Evolutionary conservation across 2,329 filamentous ascomycete species (phyloP).

Genomic region (Hypoxylon sp.): DNA sequence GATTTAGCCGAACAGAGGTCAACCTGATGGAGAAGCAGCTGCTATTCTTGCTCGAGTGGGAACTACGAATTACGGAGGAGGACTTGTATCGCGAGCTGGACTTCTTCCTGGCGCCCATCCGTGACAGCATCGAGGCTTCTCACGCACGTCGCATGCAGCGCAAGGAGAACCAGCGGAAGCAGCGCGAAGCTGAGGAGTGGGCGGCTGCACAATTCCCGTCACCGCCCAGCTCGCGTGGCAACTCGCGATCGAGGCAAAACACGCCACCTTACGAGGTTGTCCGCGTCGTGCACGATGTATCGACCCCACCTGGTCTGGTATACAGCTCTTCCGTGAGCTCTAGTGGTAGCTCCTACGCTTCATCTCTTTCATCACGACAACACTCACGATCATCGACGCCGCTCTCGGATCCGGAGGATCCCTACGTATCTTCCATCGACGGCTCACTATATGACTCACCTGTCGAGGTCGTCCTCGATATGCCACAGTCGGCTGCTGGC

Average conservation of each 20-base stretch:
- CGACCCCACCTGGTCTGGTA: conserved; percentile 61
- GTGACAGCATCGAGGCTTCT: conserved; percentile 66
- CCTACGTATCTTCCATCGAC: conserved; percentile 55
- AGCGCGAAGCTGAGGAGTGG: conserved; percentile 57
- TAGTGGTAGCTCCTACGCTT: conserved; percentile 60
- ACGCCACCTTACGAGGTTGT: conserved; percentile 55
- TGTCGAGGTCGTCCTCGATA: conserved; percentile 58
- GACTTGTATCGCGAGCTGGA: conserved; percentile 91
- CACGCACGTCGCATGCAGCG: conserved; percentile 64
- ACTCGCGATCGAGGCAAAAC: conserved; percentile 54
- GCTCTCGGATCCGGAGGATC: conserved; percentile 58
- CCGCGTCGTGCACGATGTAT: conserved; percentile 55
- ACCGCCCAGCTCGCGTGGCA: conserved; percentile 60
- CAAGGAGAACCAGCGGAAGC: conserved; percentile 55
- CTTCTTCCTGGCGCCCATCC: conserved; percentile 87
- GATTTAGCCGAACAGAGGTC: conserved; percentile 94
- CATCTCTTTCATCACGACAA: conserved; percentile 60
- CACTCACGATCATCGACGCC: conserved; percentile 65
- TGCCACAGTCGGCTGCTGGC: conserved; percentile 52
- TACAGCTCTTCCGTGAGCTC: conserved; percentile 54
- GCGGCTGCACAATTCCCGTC: conserved; percentile 57
- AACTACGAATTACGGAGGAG: conserved; percentile 84
- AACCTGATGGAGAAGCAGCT: conserved; percentile 99
- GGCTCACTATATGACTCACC: conserved; percentile 64
- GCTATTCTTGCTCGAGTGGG: conserved; percentile 93